phyloP scores from a whole-genome alignment of 345 rosid species.

The Kandelia obovata region DNA sequence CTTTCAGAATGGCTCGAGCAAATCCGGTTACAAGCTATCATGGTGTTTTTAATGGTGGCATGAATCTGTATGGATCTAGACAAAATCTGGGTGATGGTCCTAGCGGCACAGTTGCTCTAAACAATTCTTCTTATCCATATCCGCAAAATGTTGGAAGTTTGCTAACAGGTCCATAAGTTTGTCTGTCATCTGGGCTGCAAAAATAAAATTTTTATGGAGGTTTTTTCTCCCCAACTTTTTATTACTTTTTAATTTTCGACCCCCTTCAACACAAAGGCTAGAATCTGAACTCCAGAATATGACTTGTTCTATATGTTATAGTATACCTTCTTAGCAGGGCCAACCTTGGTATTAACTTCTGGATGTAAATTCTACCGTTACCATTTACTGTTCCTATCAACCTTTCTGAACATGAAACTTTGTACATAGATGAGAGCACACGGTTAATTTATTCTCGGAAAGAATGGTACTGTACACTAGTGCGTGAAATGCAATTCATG shows the following conservation, averaged over 20 bases:
- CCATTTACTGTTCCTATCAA: conserved; percentile 21
- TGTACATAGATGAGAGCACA: conserved; percentile 37
- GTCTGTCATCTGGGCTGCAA: background rate
- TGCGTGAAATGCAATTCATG: conserved; percentile 33
- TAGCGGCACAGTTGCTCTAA: conserved; percentile 43
- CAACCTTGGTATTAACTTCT: conserved; percentile 18
- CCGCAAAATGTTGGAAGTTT: conserved; percentile 76
- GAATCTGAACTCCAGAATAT: conserved; percentile 15
- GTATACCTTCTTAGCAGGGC: conserved; percentile 1
- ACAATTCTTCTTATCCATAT: conserved; percentile 60
- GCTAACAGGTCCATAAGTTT: conserved; percentile 63
- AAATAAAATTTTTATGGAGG: conserved; percentile 21
- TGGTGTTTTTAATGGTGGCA: conserved; percentile 53
- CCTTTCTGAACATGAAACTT: conserved; percentile 11
- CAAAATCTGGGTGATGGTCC: conserved; percentile 50
- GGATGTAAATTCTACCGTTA: conserved; percentile 6
- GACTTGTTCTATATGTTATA: conserved; percentile 11
- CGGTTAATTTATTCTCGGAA: conserved; percentile 20
- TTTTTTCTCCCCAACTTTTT: conserved; percentile 4
- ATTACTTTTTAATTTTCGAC: background rate
- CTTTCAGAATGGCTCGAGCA: conserved; percentile 52
- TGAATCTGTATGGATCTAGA: conserved; percentile 49
- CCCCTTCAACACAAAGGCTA: conserved; percentile 10
- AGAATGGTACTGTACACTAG: conserved; percentile 22
- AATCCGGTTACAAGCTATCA: conserved; percentile 44